Evolutionary conservation across 2,329 filamentous ascomycete species (phyloP).

Genomic region (Microdochium nivale): DNA sequence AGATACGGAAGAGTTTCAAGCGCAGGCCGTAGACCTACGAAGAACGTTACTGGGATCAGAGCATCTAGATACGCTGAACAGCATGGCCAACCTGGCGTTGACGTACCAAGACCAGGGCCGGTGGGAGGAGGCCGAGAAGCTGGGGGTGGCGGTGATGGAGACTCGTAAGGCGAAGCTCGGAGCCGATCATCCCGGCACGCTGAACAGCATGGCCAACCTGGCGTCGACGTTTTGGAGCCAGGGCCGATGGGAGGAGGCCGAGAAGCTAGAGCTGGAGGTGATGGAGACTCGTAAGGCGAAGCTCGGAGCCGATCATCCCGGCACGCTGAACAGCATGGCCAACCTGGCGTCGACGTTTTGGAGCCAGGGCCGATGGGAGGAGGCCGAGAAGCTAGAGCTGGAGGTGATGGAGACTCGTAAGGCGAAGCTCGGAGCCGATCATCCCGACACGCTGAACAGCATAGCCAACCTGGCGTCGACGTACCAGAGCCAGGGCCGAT

Average conservation of each 20-base stretch:
- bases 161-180: conserved; percentile 2
- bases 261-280: conserved; percentile 1
- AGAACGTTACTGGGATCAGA: background rate
- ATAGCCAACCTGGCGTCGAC: conserved; percentile 2
- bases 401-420: conserved; percentile 3
- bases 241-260: conserved; percentile 2
- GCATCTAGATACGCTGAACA: background rate
- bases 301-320: conserved; percentile 1
- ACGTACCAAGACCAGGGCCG: background rate
- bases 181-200: conserved; percentile 2
- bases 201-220: conserved; percentile 3
- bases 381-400: conserved; percentile 1
- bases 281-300: conserved; percentile 1
- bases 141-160: conserved; percentile 2
- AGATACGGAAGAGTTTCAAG: conserved; percentile 5
- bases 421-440: conserved; percentile 1
- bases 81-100: conserved; percentile 1
- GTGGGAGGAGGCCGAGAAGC: conserved; percentile 2
- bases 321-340: conserved; percentile 3
- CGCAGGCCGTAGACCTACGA: conserved; percentile 11
- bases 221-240: background rate
- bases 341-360: conserved; percentile 1
- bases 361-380: conserved; percentile 1
- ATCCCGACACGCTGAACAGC: conserved; percentile 4
- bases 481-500: conserved; percentile 1